Conservation (phyloP, 2,329 filamentous ascomycete genomes). For the Penicillium sp. region DNA sequence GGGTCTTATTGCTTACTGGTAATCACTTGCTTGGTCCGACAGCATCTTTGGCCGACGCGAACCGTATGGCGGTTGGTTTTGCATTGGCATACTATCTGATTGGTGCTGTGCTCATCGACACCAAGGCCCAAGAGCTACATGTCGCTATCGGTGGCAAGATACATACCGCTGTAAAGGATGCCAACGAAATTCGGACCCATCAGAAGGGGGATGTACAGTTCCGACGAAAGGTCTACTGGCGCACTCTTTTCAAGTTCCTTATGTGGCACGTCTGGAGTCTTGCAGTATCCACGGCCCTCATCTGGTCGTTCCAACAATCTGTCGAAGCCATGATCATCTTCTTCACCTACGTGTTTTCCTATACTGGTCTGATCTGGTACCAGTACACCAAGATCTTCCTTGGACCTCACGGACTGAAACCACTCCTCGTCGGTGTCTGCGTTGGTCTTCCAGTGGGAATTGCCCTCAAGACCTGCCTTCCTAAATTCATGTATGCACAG, state of each 20-base stretch:
- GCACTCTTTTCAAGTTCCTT: slow-evolving; percentile 48
- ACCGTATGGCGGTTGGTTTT: slow-evolving; percentile 50
- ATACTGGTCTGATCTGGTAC: slow-evolving; percentile 52
- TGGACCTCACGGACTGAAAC: slow-evolving; percentile 47
- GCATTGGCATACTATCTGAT: slow-evolving; percentile 56
- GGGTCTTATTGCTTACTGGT: slow-evolving; percentile 49
- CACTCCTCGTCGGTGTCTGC: slow-evolving; percentile 44
- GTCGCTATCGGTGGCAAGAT: slow-evolving; percentile 42
- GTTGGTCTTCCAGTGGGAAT: slow-evolving; percentile 48
- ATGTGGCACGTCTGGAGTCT: slow-evolving; percentile 52
- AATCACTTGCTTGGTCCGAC: slow-evolving; percentile 41
- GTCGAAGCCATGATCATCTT: slow-evolving; percentile 47
- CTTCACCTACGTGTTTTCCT: slow-evolving; percentile 47
- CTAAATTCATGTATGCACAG: slow-evolving; percentile 43
- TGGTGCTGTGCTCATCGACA: slow-evolving; percentile 54
- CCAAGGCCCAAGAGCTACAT: slow-evolving; percentile 51
- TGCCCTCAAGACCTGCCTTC: slow-evolving; percentile 39
- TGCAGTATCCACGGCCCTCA: slow-evolving; percentile 46
- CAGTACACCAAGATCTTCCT: slow-evolving; percentile 53
- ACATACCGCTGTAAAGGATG: slow-evolving; percentile 39
- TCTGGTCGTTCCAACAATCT: slow-evolving; percentile 51
- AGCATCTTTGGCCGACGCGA: slow-evolving; percentile 32
- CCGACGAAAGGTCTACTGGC: slow-evolving; percentile 50
- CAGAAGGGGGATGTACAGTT: slow-evolving; percentile 46
- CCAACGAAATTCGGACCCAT: slow-evolving; percentile 43